Base-by-base conservation (phyloP, 495 filamentous ascomycete genomes). In the Trichoderma erinaceum region DNA sequence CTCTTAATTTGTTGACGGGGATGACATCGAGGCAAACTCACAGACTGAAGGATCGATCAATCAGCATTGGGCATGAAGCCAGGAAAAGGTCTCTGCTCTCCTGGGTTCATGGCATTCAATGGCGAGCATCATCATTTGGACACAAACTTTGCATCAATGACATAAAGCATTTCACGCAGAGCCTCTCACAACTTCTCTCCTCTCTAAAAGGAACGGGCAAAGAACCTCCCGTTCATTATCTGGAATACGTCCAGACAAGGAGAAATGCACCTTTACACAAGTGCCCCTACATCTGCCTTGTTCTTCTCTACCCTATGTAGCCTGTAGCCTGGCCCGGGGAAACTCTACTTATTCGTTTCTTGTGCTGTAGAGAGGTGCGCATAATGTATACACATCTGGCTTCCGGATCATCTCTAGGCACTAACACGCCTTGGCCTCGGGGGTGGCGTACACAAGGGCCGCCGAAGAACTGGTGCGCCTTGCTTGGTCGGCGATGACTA, bases 401-500 rank as follows among this genome's bases (percentile, higher is more conserved):
- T 21, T 1, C 21, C 43, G 50, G 50, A 16, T n/a, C 50, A 56
- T 56, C n/a, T 11, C 50, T 25, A 2, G 50, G n/a, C 21, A 11
- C 21, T 25, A n/a, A 56, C 50, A 56, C 50, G n/a, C n/a, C 50
- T n/a, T 56, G 50, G n/a, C 50, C 25, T 21, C 21, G 50, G 50
- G 25, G 50, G 2, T 23, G 50, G 50, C 50, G 10, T 56, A 25
- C 50, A 25, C n/a, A 56, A 23, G n/a, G 16, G 50, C 50, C 21
- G n/a, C 50, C 16, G n/a, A 56, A n/a, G 50, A 21, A 8, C 18
- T 23, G 50, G 50, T 56, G 50, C 50, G 50, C 21, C 21, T n/a
- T 4, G 50, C 50, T 56, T 56, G 50, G n/a, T 56, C 50, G 50
- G 50, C 50, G 50, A 25, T 56, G n/a, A 56, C 50, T 56, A n/a